Conservation (phyloP, 441 rosid species). For the Corymbia calophylla region DNA sequence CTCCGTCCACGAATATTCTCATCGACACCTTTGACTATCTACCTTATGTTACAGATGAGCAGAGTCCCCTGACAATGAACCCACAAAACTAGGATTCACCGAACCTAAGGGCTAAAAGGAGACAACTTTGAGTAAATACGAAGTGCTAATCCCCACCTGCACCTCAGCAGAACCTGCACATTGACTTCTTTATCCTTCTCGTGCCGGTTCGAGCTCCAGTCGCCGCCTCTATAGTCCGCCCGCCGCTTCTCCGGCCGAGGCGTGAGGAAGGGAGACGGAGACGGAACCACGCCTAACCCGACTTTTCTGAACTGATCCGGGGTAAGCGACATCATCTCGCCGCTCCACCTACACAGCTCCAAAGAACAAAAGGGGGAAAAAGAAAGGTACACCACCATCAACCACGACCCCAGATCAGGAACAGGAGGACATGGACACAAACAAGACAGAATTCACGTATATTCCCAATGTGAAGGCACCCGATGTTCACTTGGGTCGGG, state of each 20-base stretch:
- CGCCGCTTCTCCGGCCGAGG: conserved; percentile 88
- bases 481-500: neutral
- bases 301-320: conserved; percentile 63
- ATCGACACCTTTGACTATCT: neutral
- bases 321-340: conserved; percentile 46
- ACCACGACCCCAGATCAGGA: neutral
- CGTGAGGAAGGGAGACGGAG: conserved; percentile 82
- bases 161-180: conserved; percentile 80
- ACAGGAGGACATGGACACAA: neutral
- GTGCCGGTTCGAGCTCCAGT: conserved; percentile 45
- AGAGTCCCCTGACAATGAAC: neutral
- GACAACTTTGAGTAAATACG: neutral
- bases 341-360: neutral
- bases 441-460: neutral
- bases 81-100: neutral
- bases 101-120: neutral
- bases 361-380: neutral
- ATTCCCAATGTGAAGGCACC: neutral
- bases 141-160: conserved; percentile 35
- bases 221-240: conserved; percentile 39
- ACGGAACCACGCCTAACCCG: conserved; percentile 57
- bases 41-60: neutral
- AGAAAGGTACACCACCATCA: neutral
- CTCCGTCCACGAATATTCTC: neutral
- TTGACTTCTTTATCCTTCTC: conserved; percentile 82